Base-by-base conservation (phyloP, 805 yeast species). In the Ogataea nitratoaversa region DNA sequence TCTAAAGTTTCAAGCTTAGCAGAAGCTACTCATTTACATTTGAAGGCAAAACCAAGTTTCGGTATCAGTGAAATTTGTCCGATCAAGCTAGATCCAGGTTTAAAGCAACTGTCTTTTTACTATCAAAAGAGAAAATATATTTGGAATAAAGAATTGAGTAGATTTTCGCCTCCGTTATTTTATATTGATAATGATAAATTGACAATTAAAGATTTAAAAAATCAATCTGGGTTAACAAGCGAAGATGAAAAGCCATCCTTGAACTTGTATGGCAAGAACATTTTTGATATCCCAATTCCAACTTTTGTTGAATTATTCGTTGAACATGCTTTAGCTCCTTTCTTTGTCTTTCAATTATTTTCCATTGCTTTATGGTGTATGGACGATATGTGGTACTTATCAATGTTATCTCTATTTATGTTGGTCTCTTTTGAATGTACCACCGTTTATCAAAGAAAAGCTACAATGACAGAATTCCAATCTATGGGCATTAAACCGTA, bases 301-400 rank as follows among this genome's bases (percentile, higher is more conserved):
- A 78, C 96, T 0, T 91, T 93, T 54, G 48, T 75, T 41, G 98
- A 91, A 63, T 71, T 93, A 54, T 93, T 93, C 71, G 83, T 87
- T 58, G 98, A 93, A 65, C 99, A 93, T 61, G 98, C 98, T 9
- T 90, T 93, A 30, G 98, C 99, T 12, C 99, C 99, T 11, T 87
- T 93, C 62, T 93, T 93, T 54, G 96, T 93, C 19, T 93, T 93
- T 71, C 99, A 93, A 69, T 73, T 93, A 42, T 93, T 93, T 62
- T 90, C 97, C 59, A 95, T 91, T 43, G 95, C 91, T 4, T 71
- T 93, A 47, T 93, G 98, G 97, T 76, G 87, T 57, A 77, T 93
- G 78, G 98, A 93, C 66, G 97, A 91, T 52, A 83, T 85, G 69
- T 93, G 98, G 98, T 90, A 90, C 65, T 84, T 84, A 59, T 88